phyloP scores from a whole-genome alignment of 345 rosid species.

The Melastoma malabathricum region DNA sequence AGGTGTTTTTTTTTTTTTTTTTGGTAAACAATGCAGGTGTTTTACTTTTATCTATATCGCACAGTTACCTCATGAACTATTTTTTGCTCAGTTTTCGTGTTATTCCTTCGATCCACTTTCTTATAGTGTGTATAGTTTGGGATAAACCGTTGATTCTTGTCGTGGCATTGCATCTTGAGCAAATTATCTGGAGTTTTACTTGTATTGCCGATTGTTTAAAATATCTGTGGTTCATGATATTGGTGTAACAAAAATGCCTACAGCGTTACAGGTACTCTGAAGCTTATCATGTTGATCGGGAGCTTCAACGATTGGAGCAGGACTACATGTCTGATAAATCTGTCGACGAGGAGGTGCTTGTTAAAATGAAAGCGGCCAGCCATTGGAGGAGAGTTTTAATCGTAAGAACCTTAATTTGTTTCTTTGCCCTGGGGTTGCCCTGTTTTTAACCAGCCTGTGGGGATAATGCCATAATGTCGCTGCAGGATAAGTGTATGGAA shows the following conservation, averaged over 20 bases:
- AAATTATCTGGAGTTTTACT: neutral
- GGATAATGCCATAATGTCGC: neutral
- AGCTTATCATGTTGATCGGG: slow-evolving; percentile 64
- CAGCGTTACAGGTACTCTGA: slow-evolving; percentile 86
- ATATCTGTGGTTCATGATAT: slow-evolving; percentile 1
- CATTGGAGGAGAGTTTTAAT: slow-evolving; percentile 59
- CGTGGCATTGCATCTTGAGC: too few relatives aligned
- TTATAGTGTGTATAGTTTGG: too few relatives aligned
- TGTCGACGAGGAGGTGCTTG: slow-evolving; percentile 32
- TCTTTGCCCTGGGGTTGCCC: too few relatives aligned
- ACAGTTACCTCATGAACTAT: too few relatives aligned
- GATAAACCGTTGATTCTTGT: too few relatives aligned
- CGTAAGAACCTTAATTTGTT: slow-evolving; percentile 36
- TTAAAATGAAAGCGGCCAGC: slow-evolving; percentile 51
- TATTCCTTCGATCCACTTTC: too few relatives aligned
- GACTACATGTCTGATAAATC: slow-evolving; percentile 31
- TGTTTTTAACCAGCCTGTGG: too few relatives aligned
- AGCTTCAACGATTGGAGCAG: slow-evolving; percentile 56
- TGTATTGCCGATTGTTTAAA: too few relatives aligned
- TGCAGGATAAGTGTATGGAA: slow-evolving; percentile 7
- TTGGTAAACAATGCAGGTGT: too few relatives aligned
- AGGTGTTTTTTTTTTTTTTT: too few relatives aligned
- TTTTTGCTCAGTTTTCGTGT: too few relatives aligned
- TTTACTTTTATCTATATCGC: too few relatives aligned
- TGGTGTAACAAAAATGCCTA: slow-evolving; percentile 2